Evolutionary conservation across 2,329 filamentous ascomycete genomes (phyloP).

Genomic region (Xylariaceae sp.): DNA sequence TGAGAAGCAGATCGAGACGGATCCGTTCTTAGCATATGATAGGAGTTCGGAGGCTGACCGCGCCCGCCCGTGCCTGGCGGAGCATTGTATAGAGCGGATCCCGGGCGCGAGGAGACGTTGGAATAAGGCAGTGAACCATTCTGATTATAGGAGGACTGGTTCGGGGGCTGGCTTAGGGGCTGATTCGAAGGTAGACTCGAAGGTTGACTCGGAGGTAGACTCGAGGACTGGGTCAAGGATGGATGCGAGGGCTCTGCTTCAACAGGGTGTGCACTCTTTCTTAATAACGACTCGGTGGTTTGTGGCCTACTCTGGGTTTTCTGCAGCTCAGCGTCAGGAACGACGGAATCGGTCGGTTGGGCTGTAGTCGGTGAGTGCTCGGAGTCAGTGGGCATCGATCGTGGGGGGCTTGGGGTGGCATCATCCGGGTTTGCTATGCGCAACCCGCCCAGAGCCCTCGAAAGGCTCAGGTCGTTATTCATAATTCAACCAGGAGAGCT

Average conservation of each 20-base stretch:
- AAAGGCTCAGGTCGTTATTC: slow-evolving; percentile 89
- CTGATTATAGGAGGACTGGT: slow-evolving; percentile 22
- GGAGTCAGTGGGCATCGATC: slow-evolving; percentile 31
- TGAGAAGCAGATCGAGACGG: slow-evolving; percentile 53
- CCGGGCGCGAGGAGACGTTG: slow-evolving; percentile 30
- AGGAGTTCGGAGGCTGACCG: slow-evolving; percentile 34
- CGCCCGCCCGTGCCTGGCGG: slow-evolving; percentile 27
- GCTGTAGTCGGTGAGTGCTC: slow-evolving; percentile 22
- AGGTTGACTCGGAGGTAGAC: slow-evolving; percentile 20
- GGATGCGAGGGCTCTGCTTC: slow-evolving; percentile 26
- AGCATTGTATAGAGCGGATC: slow-evolving; percentile 31
- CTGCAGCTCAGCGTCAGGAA: slow-evolving; percentile 25
- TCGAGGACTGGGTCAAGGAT: slow-evolving; percentile 20
- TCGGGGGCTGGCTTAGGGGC: slow-evolving; percentile 13
- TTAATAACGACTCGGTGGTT: slow-evolving; percentile 19
- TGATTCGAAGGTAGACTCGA: slow-evolving; percentile 18
- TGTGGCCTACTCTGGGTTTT: slow-evolving; percentile 22
- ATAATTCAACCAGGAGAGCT: slow-evolving; percentile 44
- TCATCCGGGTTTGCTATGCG: slow-evolving; percentile 96
- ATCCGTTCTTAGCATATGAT: slow-evolving; percentile 50
- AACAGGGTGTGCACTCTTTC: slow-evolving; percentile 22
- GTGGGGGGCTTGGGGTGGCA: slow-evolving; percentile 39
- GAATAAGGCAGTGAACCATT: slow-evolving; percentile 26
- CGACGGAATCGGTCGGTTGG: slow-evolving; percentile 21
- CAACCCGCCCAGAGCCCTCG: slow-evolving; percentile 85